Evolutionary conservation across 140 eudicot genomes (phyloP), one percentile per base, ranked within the genome.

Genomic region (Ambrosia hybrid): DNA sequence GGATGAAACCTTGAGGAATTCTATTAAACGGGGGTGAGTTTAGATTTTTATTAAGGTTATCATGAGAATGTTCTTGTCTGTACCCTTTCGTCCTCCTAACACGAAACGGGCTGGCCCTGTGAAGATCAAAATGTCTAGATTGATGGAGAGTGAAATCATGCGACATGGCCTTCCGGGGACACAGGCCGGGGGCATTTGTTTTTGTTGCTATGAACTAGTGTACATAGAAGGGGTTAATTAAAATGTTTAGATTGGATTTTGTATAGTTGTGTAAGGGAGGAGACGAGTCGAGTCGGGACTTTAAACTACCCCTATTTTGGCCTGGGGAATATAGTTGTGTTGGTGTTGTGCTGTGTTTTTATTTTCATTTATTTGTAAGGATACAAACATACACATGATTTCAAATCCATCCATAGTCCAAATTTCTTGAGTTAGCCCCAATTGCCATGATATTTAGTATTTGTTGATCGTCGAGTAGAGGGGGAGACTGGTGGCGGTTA

Each of bases 1-100:
- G 0, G 99, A 88, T 30, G 99, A 94, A 59, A 85, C 85, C 77
- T 82, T 88, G 87, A 88, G 88, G 58, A 76, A 80, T 76, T 83
- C 89, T 16, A 77, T 87, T 12, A 87, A 72, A 70, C 79, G 83
- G 83, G 92, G 89, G 87, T 93, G 77, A 87, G 16, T 46, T 59
- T 68, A 58, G 79, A 30, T 30, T 30, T 30, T 30, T 30, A 30
- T 30, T 30, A 30, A 58, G 41, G 72, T 65, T n/a, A 57, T 41
- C 9, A 30, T 12, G 58, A 61, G 55, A 49, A 71, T 37, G n/a
- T 58, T 17, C 12, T 67, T 74, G 71, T 55, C 30, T 39, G 65
- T 39, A 43, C 38, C 67, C 68, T 37, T 66, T 67, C 71, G 55
- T 67, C 71, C 76, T 67, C 72, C 72, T 68, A 80, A 83, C 71